Base-by-base conservation (phyloP, 768 basidiomycete genomes). In the Candolleomyces eurysporus region DNA sequence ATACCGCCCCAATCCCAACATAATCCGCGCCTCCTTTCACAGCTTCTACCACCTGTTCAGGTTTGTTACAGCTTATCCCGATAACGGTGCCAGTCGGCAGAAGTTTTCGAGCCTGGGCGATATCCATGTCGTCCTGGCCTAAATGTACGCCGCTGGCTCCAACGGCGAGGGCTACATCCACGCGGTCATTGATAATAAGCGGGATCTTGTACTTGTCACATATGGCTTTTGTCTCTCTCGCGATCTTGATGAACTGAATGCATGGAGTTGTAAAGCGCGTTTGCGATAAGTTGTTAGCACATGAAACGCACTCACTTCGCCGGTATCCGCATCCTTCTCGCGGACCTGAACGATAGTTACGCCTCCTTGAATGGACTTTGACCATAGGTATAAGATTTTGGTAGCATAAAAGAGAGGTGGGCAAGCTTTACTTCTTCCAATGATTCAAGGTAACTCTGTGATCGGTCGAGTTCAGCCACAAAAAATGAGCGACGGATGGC, bases 341-440 rank as follows among this genome's bases (percentile, higher is more conserved):
- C 94, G 82, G 17, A 96, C 79, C 73, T 97, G 96, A 5, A 97
- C 92, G 51, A 96, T 69, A 1, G 93, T 94, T 0, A 96, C 94
- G 2, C 94, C 95, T 10, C 95, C 95, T 69, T 85, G 77, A 16
- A 96, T 77, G 2, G 94, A 81, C 92, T 94, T 57, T 62, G 22
- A 36, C 36, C 36, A 63, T 32, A 64, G 21, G n/a, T 59, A 22
- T 36, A 11, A 32, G 19, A 21, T 13, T 2, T 21, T 2, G 2
- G n/a, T n/a, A 3, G 13, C 4, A 31, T 14, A 17, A 31, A 45
- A 26, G 19, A 56, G 39, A 30, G 59, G 11, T 36, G 62, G 21
- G 65, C 48, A 57, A 21, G 61, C 59, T 46, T 11, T 67, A 91
- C 92, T 76, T 91, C 84, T 81, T 92, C 90, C 61, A 96, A 78